Evolutionary conservation across 2,329 filamentous ascomycete genomes (phyloP), one percentile per base, ranked within the genome.

Genomic region (Fusarium euwallaceae): DNA sequence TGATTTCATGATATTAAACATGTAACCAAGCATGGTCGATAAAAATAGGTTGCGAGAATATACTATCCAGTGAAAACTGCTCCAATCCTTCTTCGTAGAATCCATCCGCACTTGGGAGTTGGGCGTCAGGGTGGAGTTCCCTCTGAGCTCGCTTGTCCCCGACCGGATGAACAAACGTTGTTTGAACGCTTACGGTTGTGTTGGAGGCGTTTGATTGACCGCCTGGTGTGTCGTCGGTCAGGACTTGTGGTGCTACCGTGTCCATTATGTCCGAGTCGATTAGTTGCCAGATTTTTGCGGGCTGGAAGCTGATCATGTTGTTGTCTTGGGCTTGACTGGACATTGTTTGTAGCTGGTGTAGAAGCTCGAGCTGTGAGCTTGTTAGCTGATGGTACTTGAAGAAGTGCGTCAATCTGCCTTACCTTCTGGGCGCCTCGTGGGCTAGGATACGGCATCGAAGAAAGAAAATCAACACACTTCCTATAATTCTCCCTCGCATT

Each of bases 231-330:
- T 55, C 71, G 5, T 74, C 68, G 2, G 37, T 63, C 22, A 64
- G 55, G 2, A 59, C 43, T 22, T 61, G 70, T 1, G 72, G 71
- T 2, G 72, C 68, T 0, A 74, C 68, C 0, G 72, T 66, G 10
- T 74, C 72, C 72, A 74, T 74, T 6, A 74, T 72, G 6, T 74
- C 72, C 0, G 72, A 72, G 11, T 74, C 72, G 0, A 74, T 74
- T 7, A 74, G 72, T 4, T 74, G 72, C 72, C 72, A 74, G 11
- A 74, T 74, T 32, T 74, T 74, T 2, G 72, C 64, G 0, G 72
- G 72, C 6, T 74, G 72, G 6, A 74, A 74, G 1, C 72, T 74
- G n/a, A 74, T 74, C 71, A 74, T 72, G 53, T 69, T 74, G 48
- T 74, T 74, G 5, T 74, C 68, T 4, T 74, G 68, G 0, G 43